Evolutionary conservation across 257 asterid species (phyloP), one percentile per base, ranked within the genome.

Genomic region (Linderniella brevidens): DNA sequence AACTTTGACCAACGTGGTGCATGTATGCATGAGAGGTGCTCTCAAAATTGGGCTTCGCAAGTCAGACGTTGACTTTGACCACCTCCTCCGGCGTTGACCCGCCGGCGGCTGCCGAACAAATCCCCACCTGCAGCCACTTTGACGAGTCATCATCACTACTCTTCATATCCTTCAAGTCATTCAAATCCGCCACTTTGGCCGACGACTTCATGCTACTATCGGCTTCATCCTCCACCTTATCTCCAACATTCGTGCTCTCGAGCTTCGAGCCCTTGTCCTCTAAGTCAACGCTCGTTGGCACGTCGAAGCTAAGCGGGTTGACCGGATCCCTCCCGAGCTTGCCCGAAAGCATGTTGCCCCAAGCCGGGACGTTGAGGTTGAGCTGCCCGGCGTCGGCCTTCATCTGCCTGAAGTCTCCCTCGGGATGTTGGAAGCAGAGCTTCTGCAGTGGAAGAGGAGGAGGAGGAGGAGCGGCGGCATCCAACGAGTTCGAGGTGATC

Each of bases 61-160:
- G 32, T 25, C 32, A 25, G 6, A 25, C 6, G 32, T 25, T 25
- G 32, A 25, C 32, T 25, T 25, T 25, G 6, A 25, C 32, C 6
- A 25, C 32, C 32, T 25, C 6, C 4, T 25, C 32, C 3, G 32
- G 6, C 32, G 32, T 25, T 25, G 32, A 25, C 32, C 32, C 32
- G 32, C 32, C 32, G 32, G 32, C 6, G 32, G 69, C 37, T 13
- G 78, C 65, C 8, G 93, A 60, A 9, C 82, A 80, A 63, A 86
- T 70, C 55, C 96, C 93, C 13, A 86, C 94, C 59, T 86, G 92
- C 52, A 86, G 64, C 94, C 94, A 86, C 17, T 69, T 75, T 4
- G 86, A 80, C 4, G 74, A 54, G 53, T 47, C 52, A 0, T 73
- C 84, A 46, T 60, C 32, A 25, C 32, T 72, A 0, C 52, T 47